Conservation (phyloP, 176 grass and related monocot genomes). For the Hsuehochloa calcarea region DNA sequence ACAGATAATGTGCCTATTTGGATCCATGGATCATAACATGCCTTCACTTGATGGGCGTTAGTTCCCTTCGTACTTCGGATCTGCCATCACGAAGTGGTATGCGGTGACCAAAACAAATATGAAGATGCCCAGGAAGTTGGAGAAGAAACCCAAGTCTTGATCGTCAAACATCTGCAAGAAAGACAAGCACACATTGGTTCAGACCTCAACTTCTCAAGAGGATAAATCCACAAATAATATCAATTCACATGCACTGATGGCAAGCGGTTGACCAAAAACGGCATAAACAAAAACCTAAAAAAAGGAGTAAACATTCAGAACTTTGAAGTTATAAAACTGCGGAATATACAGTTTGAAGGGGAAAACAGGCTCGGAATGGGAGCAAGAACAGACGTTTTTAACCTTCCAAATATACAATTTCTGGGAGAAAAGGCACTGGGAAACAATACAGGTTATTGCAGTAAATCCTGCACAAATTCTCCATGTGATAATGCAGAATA, state of each 20-base stretch:
- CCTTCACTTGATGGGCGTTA: constrained; percentile 18
- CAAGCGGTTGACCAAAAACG: neutral
- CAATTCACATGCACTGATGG: neutral
- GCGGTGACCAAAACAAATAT: constrained; percentile 75
- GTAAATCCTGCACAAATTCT: neutral
- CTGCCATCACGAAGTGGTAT: constrained; percentile 82
- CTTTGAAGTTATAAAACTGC: neutral
- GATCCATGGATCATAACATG: neutral
- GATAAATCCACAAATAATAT: neutral
- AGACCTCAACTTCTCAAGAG: neutral
- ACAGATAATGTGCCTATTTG: neutral
- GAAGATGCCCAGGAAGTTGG: constrained; percentile 90
- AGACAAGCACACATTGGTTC: neutral
- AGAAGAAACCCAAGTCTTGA: constrained; percentile 81
- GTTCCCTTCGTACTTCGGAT: constrained; percentile 74
- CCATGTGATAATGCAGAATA: neutral
- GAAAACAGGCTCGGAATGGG: neutral
- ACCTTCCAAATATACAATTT: neutral
- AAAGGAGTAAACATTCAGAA: neutral
- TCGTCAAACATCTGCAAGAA: constrained; percentile 83
- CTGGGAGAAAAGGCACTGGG: neutral
- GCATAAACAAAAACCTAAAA: neutral
- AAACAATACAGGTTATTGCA: neutral
- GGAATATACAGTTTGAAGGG: neutral
- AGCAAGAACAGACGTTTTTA: neutral